These are phyloP conservation scores for Rhodomyrtus tomentosa DNA, from an alignment of 345 rosid genomes.

Conservation along the genomic window DNA sequence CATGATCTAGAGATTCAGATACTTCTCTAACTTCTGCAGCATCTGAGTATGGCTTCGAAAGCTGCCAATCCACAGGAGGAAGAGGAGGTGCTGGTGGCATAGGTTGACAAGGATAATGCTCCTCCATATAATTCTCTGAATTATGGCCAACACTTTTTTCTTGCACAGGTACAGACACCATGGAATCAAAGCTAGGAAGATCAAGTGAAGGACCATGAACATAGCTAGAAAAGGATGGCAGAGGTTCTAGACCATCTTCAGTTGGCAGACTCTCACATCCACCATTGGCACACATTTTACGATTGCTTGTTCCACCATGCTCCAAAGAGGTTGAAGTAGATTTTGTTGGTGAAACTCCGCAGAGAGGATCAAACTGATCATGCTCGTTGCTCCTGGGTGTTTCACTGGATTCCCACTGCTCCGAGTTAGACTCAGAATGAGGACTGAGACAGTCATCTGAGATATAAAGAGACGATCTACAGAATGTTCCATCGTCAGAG, in stretches of 20 bases:
- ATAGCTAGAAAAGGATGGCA: slow-evolving; percentile 5
- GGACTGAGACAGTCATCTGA: slow-evolving; percentile 61
- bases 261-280: not conserved
- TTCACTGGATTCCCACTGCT: slow-evolving; percentile 72
- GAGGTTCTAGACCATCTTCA: slow-evolving; percentile 29
- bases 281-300: slow-evolving; percentile 1
- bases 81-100: slow-evolving; percentile 58
- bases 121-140: slow-evolving; percentile 5
- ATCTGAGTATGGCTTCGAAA: slow-evolving; percentile 25
- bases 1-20: slow-evolving; percentile 17
- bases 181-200: slow-evolving; percentile 46
- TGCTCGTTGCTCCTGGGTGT: slow-evolving; percentile 34
- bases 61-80: slow-evolving; percentile 70
- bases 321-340: slow-evolving; percentile 25
- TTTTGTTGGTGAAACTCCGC: slow-evolving; percentile 23
- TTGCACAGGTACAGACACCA: slow-evolving; percentile 17
- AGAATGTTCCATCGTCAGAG: slow-evolving; percentile 83
- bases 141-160: slow-evolving; percentile 8
- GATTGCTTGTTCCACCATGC: slow-evolving; percentile 4
- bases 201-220: slow-evolving; percentile 15
- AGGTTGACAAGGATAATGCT: slow-evolving; percentile 19
- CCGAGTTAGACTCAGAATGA: slow-evolving; percentile 61
- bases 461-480: slow-evolving; percentile 60
- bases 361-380: slow-evolving; percentile 31
- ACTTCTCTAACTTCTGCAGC: slow-evolving; percentile 18